Evolutionary conservation across 2,329 filamentous ascomycete genomes (phyloP).

Genomic region (Talaromyces piceae): DNA sequence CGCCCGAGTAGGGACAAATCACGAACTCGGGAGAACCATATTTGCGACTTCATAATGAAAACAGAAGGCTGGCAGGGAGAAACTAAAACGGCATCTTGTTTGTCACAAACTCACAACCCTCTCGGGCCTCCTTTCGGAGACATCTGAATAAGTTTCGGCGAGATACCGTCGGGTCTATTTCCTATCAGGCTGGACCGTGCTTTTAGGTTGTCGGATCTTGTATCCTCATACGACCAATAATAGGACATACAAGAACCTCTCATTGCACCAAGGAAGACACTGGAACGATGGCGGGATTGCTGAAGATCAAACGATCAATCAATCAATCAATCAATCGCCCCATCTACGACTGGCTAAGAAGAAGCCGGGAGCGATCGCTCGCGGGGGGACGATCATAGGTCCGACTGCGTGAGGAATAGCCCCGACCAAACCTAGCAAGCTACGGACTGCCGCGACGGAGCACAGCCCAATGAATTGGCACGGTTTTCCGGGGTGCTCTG

Average conservation of each 20-base stretch:
- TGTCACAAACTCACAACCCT: background rate
- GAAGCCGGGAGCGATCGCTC: too few relatives aligned
- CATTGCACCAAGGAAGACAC: background rate
- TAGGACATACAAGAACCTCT: background rate
- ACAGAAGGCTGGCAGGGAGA: background rate
- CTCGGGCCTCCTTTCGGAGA: background rate
- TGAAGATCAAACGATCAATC: too few relatives aligned
- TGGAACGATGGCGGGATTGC: background rate
- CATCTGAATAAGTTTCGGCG: background rate
- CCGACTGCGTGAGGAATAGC: background rate
- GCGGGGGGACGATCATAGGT: too few relatives aligned
- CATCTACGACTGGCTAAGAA: too few relatives aligned
- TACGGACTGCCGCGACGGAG: background rate
- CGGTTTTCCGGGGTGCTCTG: background rate
- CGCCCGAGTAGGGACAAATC: background rate
- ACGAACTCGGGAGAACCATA: background rate
- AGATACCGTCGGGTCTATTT: background rate
- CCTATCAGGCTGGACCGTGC: background rate
- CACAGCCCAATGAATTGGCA: background rate
- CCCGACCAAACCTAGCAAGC: too few relatives aligned
- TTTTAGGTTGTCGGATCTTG: background rate
- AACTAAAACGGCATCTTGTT: background rate
- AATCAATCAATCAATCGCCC: too few relatives aligned
- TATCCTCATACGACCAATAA: background rate
- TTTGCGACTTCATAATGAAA: background rate